Conservation (phyloP, 768 basidiomycete species). For the Phaeolepiota aurea region DNA sequence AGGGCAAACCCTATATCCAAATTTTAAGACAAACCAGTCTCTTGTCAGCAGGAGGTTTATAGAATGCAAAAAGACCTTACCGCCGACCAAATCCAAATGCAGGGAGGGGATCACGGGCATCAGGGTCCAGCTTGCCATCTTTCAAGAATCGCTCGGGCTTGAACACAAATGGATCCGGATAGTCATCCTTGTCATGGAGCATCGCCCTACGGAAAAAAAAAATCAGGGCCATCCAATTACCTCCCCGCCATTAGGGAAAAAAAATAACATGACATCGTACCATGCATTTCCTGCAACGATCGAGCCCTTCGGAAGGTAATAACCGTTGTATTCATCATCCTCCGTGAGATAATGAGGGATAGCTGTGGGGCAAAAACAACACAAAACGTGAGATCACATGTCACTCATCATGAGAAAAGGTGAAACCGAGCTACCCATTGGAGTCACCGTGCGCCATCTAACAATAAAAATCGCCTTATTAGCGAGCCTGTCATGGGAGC, state of each 20-base stretch:
- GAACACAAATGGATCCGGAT: constrained; percentile 11
- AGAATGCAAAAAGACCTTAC: constrained; percentile 5
- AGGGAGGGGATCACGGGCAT: constrained; percentile 12
- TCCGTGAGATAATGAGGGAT: constrained; percentile 13
- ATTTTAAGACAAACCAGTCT: neutral
- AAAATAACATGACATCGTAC: constrained; percentile 5
- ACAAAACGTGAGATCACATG: neutral
- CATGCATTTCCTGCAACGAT: constrained; percentile 13
- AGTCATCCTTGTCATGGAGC: constrained; percentile 13
- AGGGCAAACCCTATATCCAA: constrained; percentile 10
- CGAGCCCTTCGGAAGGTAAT: constrained; percentile 10
- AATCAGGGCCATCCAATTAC: too few species aligned
- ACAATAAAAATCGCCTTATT: neutral
- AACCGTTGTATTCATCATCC: constrained; percentile 14
- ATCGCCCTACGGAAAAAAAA: constrained; percentile 10
- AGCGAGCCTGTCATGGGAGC: neutral
- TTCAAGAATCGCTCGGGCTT: constrained; percentile 13
- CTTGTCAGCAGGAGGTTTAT: neutral
- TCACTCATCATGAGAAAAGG: neutral
- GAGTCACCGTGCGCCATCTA: constrained; percentile 12
- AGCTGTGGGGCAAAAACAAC: constrained; percentile 5
- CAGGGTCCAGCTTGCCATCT: constrained; percentile 11
- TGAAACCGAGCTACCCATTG: constrained; percentile 6
- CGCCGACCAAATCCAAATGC: constrained; percentile 15
- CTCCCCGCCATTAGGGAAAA: too few species aligned